Evolutionary conservation across 768 basidiomycete species (phyloP).

Genomic region (Boletus rex-veris): DNA sequence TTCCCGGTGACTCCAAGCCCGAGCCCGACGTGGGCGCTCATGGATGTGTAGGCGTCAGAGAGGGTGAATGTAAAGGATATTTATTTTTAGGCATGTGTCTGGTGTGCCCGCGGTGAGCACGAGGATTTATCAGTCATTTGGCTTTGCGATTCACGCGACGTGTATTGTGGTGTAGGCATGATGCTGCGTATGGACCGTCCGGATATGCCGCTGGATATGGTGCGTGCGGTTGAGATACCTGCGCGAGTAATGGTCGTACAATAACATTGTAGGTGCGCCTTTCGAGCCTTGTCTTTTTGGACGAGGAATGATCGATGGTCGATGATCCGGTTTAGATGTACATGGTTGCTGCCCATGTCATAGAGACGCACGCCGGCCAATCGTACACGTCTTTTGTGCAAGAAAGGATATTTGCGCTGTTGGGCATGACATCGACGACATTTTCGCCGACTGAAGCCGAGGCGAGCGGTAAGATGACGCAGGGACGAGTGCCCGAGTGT

Average conservation of each 20-base stretch:
- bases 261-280: slow-evolving; percentile 29
- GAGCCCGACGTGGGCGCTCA: slow-evolving; percentile 14
- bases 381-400: too few relatives aligned
- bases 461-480: too few relatives aligned
- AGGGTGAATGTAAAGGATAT: slow-evolving; percentile 37
- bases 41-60: slow-evolving; percentile 37
- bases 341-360: slow-evolving; percentile 32
- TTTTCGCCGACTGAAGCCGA: too few relatives aligned
- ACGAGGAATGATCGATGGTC: too few relatives aligned
- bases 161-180: slow-evolving; percentile 27
- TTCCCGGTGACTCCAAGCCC: slow-evolving; percentile 24
- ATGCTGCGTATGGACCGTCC: slow-evolving; percentile 26
- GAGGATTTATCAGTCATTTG: not conserved
- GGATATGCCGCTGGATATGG: slow-evolving; percentile 26
- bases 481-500: too few relatives aligned
- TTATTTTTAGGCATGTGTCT: slow-evolving; percentile 37
- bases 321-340: slow-evolving; percentile 34
- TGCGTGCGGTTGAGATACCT: slow-evolving; percentile 29
- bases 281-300: too few relatives aligned
- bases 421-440: too few relatives aligned
- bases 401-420: too few relatives aligned
- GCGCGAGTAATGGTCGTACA: slow-evolving; percentile 38
- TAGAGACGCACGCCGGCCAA: too few relatives aligned
- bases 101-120: slow-evolving; percentile 36
- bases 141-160: too few relatives aligned